Percentiles rank a stretch among this genome's conserved stretches.
Evolutionary conservation across 768 basidiomycete genomes (phyloP).

Genomic region (Rhizopogon vulgaris): DNA sequence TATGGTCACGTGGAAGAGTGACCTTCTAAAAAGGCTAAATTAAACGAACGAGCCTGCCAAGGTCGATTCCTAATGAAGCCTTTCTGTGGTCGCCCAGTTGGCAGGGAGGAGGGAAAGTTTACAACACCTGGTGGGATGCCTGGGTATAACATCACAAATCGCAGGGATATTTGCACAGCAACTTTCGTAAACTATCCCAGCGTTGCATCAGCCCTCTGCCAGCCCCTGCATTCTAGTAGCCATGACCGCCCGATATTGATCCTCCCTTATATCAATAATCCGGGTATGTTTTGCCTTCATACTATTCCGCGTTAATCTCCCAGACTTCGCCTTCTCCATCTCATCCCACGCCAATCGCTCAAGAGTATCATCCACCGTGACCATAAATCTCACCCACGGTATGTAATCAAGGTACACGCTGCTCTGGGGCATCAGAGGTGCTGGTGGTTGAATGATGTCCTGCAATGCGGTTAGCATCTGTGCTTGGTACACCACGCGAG

Average conservation of each 20-base stretch:
- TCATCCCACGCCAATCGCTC: slow-evolving; percentile 29
- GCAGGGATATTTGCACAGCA: slow-evolving; percentile 5
- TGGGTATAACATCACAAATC: slow-evolving; percentile 4
- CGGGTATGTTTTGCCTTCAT: slow-evolving; percentile 37
- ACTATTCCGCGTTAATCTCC: slow-evolving; percentile 58
- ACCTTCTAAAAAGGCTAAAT: slow-evolving; percentile 18
- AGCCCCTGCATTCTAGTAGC: slow-evolving; percentile 14
- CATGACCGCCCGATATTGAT: slow-evolving; percentile 28
- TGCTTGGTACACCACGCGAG: slow-evolving; percentile 40
- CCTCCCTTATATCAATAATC: slow-evolving; percentile 33
- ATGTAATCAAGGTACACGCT: slow-evolving; percentile 61
- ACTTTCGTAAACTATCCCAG: slow-evolving; percentile 1
- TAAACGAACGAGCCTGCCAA: slow-evolving; percentile 11
- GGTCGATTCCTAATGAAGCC: slow-evolving; percentile 4
- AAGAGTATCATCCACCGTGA: slow-evolving; percentile 52
- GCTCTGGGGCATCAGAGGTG: slow-evolving; percentile 37
- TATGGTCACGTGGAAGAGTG: slow-evolving; percentile 24
- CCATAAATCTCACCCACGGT: slow-evolving; percentile 62
- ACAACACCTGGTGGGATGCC: slow-evolving; percentile 2
- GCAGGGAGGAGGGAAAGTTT: slow-evolving; percentile 4
- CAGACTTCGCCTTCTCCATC: slow-evolving; percentile 19
- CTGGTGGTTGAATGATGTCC: slow-evolving; percentile 37
- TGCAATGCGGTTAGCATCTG: slow-evolving; percentile 41
- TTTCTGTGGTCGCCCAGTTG: slow-evolving; percentile 6
- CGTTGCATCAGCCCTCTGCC: background rate